Conservation (phyloP, 2,329 filamentous ascomycete genomes). For the Gaeumannomyces tritici region DNA sequence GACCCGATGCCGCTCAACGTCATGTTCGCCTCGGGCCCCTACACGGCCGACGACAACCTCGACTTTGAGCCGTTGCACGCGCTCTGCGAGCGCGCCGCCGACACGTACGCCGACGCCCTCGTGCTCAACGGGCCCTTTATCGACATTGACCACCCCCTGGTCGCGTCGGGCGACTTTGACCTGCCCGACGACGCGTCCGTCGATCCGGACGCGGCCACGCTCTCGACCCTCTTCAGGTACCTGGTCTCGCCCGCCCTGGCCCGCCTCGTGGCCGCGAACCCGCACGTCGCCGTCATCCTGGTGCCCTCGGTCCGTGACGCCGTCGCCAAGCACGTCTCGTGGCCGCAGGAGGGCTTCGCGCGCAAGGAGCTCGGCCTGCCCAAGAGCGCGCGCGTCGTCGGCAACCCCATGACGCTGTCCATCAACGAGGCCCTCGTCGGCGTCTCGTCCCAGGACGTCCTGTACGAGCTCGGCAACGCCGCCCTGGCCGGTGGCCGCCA, state of each 20-base stretch:
- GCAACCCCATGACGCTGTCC: slow-evolving; percentile 82
- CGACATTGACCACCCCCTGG: slow-evolving; percentile 80
- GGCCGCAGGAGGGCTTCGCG: slow-evolving; percentile 58
- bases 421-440: slow-evolving; percentile 82
- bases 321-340: slow-evolving; percentile 75
- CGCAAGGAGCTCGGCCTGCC: slow-evolving; percentile 68
- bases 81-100: slow-evolving; percentile 67
- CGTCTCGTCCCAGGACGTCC: slow-evolving; percentile 72
- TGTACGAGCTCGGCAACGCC: slow-evolving; percentile 72
- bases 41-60: slow-evolving; percentile 85
- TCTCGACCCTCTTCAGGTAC: slow-evolving; percentile 75
- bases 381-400: slow-evolving; percentile 66
- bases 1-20: slow-evolving; percentile 62
- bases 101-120: slow-evolving; percentile 66
- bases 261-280: slow-evolving; percentile 59
- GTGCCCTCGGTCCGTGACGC: slow-evolving; percentile 76
- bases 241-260: slow-evolving; percentile 67
- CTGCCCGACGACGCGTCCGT: slow-evolving; percentile 56
- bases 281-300: slow-evolving; percentile 70
- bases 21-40: slow-evolving; percentile 75
- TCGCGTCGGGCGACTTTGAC: slow-evolving; percentile 73
- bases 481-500: slow-evolving; percentile 54
- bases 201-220: slow-evolving; percentile 69
- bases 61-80: slow-evolving; percentile 80
- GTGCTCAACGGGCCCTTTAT: slow-evolving; percentile 82